Conservation (phyloP, 2,329 filamentous ascomycete genomes). For the Macrophomina pseudophaseolina region DNA sequence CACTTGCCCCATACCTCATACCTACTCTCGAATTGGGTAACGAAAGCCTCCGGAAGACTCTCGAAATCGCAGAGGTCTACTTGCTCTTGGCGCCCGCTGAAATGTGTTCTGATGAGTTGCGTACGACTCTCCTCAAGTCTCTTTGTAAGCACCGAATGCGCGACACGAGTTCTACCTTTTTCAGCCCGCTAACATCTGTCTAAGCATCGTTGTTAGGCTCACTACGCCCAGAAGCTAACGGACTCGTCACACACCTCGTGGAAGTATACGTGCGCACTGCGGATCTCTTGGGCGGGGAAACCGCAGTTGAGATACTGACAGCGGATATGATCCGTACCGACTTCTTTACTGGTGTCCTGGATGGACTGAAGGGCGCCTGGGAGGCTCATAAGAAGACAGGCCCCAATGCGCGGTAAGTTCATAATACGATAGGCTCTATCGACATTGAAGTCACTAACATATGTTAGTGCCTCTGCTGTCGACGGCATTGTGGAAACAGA, state of each 20-base stretch:
- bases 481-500: constrained; percentile 80
- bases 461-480: constrained; percentile 65
- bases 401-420: constrained; percentile 54
- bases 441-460: neutral
- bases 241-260: constrained; percentile 52
- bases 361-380: constrained; percentile 54
- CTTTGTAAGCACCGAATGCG: constrained; percentile 6
- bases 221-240: constrained; percentile 55
- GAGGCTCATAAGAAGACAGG: constrained; percentile 82
- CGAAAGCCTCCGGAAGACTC: constrained; percentile 53
- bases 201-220: constrained; percentile 52
- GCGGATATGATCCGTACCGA: constrained; percentile 64
- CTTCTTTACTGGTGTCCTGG: constrained; percentile 60
- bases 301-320: constrained; percentile 55
- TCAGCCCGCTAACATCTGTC: neutral
- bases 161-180: neutral
- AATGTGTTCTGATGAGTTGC: constrained; percentile 51
- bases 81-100: constrained; percentile 53
- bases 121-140: constrained; percentile 45
- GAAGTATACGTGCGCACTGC: constrained; percentile 57
- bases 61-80: constrained; percentile 57
- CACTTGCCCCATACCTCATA: constrained; percentile 51
- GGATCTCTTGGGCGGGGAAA: constrained; percentile 56
- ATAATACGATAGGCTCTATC: neutral
- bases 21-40: constrained; percentile 55